These are phyloP conservation scores for Phytopythium ostracodes DNA, from an alignment of 352 stramenopile species.

Conservation along the genomic window DNA sequence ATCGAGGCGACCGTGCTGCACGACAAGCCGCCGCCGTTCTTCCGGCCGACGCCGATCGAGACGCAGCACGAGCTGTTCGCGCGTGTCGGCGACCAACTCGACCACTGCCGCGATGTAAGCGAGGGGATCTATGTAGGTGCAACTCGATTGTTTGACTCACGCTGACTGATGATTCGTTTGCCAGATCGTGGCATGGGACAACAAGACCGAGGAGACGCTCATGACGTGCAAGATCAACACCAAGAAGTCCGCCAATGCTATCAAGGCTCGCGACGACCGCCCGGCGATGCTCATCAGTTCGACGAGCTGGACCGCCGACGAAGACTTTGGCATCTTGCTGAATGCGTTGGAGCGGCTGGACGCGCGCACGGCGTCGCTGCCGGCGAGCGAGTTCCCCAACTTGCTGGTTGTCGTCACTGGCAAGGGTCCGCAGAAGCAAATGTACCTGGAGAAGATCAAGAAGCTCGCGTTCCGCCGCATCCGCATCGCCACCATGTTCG, in stretches of 20 bases:
- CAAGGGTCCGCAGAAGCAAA: constrained; percentile 94
- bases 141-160: background rate
- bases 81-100: constrained; percentile 66
- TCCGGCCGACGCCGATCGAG: constrained; percentile 80
- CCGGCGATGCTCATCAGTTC: constrained; percentile 89
- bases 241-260: constrained; percentile 14
- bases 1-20: constrained; percentile 90
- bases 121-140: too few relatives aligned
- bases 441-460: constrained; percentile 85
- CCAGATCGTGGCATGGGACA: constrained; percentile 33
- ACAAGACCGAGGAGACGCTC: constrained; percentile 52
- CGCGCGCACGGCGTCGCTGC: constrained; percentile 33
- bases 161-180: background rate
- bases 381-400: constrained; percentile 56
- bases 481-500: constrained; percentile 84
- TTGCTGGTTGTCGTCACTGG: constrained; percentile 96
- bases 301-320: constrained; percentile 98
- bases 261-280: constrained; percentile 43
- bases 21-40: constrained; percentile 94
- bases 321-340: constrained; percentile 98
- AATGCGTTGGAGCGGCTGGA: constrained; percentile 86
- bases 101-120: constrained; percentile 72
- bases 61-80: constrained; percentile 90
- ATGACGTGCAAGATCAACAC: constrained; percentile 40
- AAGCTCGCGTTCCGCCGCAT: constrained; percentile 75